These are phyloP conservation scores for Ophiostoma himal-ulmi DNA, from an alignment of 2,329 filamentous ascomycete genomes.

Conservation along the genomic window DNA sequence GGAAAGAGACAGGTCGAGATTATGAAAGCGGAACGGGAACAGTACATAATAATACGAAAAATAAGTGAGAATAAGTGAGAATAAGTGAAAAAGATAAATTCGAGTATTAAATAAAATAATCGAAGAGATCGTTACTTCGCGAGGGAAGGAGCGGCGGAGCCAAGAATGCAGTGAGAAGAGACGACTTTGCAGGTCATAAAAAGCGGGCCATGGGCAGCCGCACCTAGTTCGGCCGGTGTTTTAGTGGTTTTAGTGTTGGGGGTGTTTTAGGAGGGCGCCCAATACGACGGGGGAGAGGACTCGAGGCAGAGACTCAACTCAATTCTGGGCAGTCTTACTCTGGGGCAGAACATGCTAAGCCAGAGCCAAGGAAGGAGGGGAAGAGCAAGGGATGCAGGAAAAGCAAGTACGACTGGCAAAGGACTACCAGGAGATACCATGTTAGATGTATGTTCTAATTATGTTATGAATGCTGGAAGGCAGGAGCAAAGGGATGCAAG, in stretches of 20 bases:
- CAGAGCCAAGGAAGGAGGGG: background rate
- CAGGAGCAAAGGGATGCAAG: background rate
- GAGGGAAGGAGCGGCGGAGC: constrained; percentile 6
- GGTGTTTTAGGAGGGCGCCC: constrained; percentile 17
- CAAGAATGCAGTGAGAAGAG: constrained; percentile 11
- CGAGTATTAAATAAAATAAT: background rate
- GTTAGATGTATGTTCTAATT: background rate
- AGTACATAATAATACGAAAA: constrained; percentile 9
- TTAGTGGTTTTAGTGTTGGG: constrained; percentile 8
- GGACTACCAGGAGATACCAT: background rate
- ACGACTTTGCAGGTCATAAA: constrained; percentile 11
- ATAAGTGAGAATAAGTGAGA: background rate
- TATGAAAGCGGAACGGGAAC: background rate
- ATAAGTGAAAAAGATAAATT: background rate
- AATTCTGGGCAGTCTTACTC: background rate
- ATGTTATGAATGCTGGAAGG: background rate
- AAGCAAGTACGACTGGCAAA: background rate
- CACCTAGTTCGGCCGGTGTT: constrained; percentile 20
- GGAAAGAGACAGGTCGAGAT: background rate
- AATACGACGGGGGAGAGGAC: constrained; percentile 16
- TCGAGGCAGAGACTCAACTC: background rate
- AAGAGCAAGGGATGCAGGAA: constrained; percentile 4
- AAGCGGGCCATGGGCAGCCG: constrained; percentile 16
- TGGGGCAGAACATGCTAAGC: background rate
- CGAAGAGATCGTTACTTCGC: background rate